Base-by-base conservation (phyloP, 352 stramenopile genomes). In the Pythium aquatile region DNA sequence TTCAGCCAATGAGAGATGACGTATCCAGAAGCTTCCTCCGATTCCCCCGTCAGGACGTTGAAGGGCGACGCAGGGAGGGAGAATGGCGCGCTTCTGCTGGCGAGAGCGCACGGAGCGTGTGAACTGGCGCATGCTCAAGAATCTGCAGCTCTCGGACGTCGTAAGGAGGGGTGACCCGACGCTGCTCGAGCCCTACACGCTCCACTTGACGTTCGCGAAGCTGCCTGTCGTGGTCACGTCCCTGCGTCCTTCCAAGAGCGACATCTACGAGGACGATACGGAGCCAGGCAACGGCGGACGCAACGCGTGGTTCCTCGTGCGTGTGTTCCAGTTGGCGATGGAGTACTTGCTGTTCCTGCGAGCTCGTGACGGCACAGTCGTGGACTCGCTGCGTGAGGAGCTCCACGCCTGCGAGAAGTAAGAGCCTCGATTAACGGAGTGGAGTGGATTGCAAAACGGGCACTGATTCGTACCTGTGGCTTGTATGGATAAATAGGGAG, bases 331-430 rank as follows among this genome's bases (percentile, higher is more conserved):
- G 68, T 65, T 93, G 40, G 58, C 84, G 9, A 90, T 88, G 77
- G 84, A 93, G 64, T 93, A 85, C 69, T 32, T 93, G 58, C 77
- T 91, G 13, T 93, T 81, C 61, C 76, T 90, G 66, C 69, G 84
- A 1, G 69, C 81, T 7, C 64, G 77, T 24, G 84, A 91, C 39
- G 69, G 73, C 6, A 61, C 78, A 14, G 65, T 88, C 32, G 55
- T 93, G 7, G 73, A 90, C 32, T 76, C 78, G 17, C 58, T 89
- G 24, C 64, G 67, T 7, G 63, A 87, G 39, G 77, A 93, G 61
- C 66, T 90, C 35, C 32, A 58, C 49, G 61, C 28, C 55, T 69
- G 24, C 65, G 79, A 61, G 70, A 82, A 49, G 65, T 63, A 58
- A 62, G 44, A 28, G 44, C 42, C 3, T 10, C 14, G n/a, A n/a